Evolutionary conservation across 148 eudicot species (phyloP), one percentile per base, ranked within the genome.

Genomic region (Silene uniflora): DNA sequence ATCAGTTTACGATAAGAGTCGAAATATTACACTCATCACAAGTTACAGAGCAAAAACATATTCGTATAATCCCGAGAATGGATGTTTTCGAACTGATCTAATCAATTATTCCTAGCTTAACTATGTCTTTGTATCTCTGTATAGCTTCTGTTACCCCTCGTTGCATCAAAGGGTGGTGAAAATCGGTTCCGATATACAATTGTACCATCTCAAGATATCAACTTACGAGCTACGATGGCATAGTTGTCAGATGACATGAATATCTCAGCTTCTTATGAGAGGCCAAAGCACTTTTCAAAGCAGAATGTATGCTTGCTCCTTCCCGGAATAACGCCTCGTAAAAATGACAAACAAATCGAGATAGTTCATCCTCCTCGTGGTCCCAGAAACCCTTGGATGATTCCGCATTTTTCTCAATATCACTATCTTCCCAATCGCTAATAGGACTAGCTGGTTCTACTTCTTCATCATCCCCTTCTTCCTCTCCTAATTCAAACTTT

Each of bases 371-470:
- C 75, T 95, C 99, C 70, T 91, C 97, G 62, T 86, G 90, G 61
- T 92, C 97, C 93, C 90, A 90, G 66, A 84, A 87, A 18, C 74
- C 73, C 69, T 54, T 77, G 13, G 89, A 76, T 17, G 77, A 76
- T 42, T 92, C 97, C 39, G 80, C 82, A 64, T 13, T 81, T 84
- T 76, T 89, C 80, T 95, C 99, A 19, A 84, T 76, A 69, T 92
- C 99, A 25, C 89, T 90, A 60, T 95, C 98, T 81, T 95, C 99
- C 99, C 99, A 95, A 63, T 95, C 99, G 35, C 99, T 95, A 52
- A 75, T 71, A 25, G 97, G 96, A 76, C 96, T 91, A 52, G 68
- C 68, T 59, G 92, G 91, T 73, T 88, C 91, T 19, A 19, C 72
- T 35, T 89, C 91, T 6, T 88, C 97, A 1, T 92, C 96, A 17